Conservation (phyloP, 2,329 filamentous ascomycete genomes). For the Epichloe gansuensis region DNA sequence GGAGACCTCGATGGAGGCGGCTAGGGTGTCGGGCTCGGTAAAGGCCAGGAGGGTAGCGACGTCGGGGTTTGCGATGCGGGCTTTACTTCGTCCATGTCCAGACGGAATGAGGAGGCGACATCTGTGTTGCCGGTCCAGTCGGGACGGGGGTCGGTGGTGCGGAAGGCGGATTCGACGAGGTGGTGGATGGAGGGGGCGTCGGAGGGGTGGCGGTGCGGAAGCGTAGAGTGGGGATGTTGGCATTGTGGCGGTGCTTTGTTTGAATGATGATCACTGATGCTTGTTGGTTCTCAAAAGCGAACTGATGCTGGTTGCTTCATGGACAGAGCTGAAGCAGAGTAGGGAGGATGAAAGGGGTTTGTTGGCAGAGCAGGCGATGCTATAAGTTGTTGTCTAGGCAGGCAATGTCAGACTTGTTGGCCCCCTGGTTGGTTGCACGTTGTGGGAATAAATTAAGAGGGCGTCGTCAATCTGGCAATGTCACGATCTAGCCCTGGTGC, state of each 20-base stretch:
- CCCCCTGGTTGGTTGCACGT: too few species aligned
- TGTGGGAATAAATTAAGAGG: background rate
- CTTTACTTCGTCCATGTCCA: slow-evolving; percentile 6
- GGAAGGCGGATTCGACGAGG: slow-evolving; percentile 1
- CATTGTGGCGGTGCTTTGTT: background rate
- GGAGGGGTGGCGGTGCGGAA: background rate
- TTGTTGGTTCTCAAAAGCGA: background rate
- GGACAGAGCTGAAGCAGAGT: background rate
- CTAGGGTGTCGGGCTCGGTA: background rate
- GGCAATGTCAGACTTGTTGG: background rate
- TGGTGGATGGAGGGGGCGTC: slow-evolving; percentile 1
- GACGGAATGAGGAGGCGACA: background rate
- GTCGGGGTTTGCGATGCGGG: slow-evolving; percentile 4
- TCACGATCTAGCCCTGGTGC: background rate
- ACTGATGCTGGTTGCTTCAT: background rate
- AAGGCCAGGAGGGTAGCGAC: slow-evolving; percentile 4
- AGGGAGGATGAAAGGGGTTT: background rate
- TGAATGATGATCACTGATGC: background rate
- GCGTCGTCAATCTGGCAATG: background rate
- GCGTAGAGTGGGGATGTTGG: background rate
- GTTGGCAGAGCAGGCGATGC: too few species aligned
- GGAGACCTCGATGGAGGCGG: slow-evolving; percentile 15
- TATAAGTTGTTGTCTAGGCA: too few species aligned
- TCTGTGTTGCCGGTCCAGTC: slow-evolving; percentile 1
- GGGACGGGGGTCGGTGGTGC: background rate